These are phyloP conservation scores for Penicillium roqueforti DNA, from an alignment of 495 filamentous ascomycete species.

Conservation along the genomic window DNA sequence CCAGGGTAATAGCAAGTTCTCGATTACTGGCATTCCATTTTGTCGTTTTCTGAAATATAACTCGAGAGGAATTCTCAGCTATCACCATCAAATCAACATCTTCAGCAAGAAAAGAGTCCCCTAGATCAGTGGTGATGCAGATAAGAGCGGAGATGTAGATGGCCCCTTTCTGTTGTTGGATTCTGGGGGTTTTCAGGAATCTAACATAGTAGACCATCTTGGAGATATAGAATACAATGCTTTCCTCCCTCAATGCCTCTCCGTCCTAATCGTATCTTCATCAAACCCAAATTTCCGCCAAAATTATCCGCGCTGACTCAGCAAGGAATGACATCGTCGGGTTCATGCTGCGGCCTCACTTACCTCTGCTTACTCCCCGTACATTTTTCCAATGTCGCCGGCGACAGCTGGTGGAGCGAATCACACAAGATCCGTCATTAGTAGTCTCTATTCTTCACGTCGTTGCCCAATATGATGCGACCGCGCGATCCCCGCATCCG, in stretches of 20 bases:
- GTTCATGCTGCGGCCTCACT: constrained; percentile 1
- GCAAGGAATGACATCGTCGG: constrained; percentile 21
- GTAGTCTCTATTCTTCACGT: background rate
- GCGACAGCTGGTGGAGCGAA: constrained; percentile 16
- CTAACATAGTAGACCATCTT: constrained; percentile 68
- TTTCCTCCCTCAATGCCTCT: background rate
- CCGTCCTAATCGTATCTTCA: background rate
- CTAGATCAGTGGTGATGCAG: constrained; percentile 86
- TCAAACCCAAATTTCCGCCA: background rate
- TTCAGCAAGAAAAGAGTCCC: constrained; percentile 75
- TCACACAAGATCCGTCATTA: background rate
- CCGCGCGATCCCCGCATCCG: constrained; percentile 89
- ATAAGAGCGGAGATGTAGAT: constrained; percentile 51
- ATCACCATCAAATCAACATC: constrained; percentile 53
- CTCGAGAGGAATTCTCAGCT: constrained; percentile 21
- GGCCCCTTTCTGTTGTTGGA: constrained; percentile 40
- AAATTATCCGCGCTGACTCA: constrained; percentile 27
- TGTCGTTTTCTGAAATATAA: constrained; percentile 42
- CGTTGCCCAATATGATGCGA: constrained; percentile 46
- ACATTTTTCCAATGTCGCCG: constrained; percentile 7
- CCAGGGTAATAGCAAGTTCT: constrained; percentile 38
- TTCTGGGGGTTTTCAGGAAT: constrained; percentile 61
- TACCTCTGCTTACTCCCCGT: background rate
- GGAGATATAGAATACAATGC: background rate
- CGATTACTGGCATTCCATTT: constrained; percentile 55